Conservation (phyloP, 2,329 filamentous ascomycete genomes). For the Tolypocladium capitatum region DNA sequence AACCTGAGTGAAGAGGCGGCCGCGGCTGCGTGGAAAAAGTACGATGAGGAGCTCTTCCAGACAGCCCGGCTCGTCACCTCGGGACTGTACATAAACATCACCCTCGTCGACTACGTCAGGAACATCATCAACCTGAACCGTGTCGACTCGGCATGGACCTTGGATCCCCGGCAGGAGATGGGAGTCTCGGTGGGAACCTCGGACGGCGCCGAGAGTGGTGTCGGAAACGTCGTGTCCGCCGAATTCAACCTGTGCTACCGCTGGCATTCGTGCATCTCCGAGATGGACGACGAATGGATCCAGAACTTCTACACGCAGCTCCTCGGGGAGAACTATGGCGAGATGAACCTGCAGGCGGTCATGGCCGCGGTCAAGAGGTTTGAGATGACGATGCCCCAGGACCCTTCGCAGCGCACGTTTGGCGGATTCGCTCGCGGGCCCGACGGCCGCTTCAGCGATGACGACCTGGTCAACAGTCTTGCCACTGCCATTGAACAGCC, state of each 20-base stretch:
- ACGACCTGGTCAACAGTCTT: slow-evolving; percentile 61
- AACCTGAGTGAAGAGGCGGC: slow-evolving; percentile 34
- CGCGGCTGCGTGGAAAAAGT: slow-evolving; percentile 47
- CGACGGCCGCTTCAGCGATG: slow-evolving; percentile 60
- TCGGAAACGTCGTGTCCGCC: slow-evolving; percentile 71
- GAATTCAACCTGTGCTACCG: slow-evolving; percentile 85
- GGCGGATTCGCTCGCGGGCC: slow-evolving; percentile 48
- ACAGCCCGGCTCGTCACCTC: slow-evolving; percentile 63
- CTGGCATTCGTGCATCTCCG: slow-evolving; percentile 68
- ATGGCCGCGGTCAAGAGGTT: slow-evolving; percentile 49
- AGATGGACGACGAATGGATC: slow-evolving; percentile 68
- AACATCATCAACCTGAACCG: slow-evolving; percentile 53
- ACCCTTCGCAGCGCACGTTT: slow-evolving; percentile 59
- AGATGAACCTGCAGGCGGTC: slow-evolving; percentile 48
- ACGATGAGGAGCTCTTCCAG: slow-evolving; percentile 69
- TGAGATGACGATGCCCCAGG: slow-evolving; percentile 44
- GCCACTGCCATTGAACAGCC: slow-evolving; percentile 59
- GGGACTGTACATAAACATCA: slow-evolving; percentile 68
- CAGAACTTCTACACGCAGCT: slow-evolving; percentile 52
- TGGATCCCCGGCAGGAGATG: slow-evolving; percentile 63
- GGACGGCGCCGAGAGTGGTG: slow-evolving; percentile 51
- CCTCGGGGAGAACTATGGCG: slow-evolving; percentile 39
- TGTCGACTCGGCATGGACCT: slow-evolving; percentile 61
- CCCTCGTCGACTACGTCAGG: slow-evolving; percentile 63
- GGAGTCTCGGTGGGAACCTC: slow-evolving; percentile 39